Evolutionary conservation across 225 moss, liverwort and hornwort genomes (phyloP).

Genomic region (Neckera pumila): DNA sequence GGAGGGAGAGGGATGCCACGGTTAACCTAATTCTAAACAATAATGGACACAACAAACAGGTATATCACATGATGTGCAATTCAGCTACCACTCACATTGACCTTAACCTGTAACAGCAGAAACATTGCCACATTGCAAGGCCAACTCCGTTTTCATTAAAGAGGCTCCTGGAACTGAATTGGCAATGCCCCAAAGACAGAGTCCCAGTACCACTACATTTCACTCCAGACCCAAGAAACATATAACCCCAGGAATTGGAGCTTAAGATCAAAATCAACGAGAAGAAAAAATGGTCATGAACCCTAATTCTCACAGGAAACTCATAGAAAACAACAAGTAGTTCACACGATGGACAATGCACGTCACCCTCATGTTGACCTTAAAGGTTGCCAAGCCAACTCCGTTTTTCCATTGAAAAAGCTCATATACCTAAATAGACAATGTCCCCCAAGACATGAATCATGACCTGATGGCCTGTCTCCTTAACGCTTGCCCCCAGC

Average conservation of each 20-base stretch:
- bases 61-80: neutral
- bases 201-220: neutral
- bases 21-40: neutral
- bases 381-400: neutral
- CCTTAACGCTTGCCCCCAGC: constrained; percentile 26
- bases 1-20: too few species aligned
- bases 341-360: neutral
- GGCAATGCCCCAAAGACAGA: neutral
- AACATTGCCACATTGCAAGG: neutral
- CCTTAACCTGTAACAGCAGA: neutral
- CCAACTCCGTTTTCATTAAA: neutral
- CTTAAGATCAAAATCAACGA: neutral
- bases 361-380: neutral
- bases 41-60: neutral
- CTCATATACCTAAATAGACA: neutral
- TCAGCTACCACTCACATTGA: neutral
- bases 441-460: neutral
- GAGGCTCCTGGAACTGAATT: neutral
- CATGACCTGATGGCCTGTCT: neutral
- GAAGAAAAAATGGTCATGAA: neutral
- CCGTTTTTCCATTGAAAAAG: neutral
- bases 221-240: neutral
- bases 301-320: neutral
- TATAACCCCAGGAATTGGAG: neutral
- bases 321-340: neutral